phyloP scores from a whole-genome alignment of 495 filamentous ascomycete species.

The Acidiella bohemica region DNA sequence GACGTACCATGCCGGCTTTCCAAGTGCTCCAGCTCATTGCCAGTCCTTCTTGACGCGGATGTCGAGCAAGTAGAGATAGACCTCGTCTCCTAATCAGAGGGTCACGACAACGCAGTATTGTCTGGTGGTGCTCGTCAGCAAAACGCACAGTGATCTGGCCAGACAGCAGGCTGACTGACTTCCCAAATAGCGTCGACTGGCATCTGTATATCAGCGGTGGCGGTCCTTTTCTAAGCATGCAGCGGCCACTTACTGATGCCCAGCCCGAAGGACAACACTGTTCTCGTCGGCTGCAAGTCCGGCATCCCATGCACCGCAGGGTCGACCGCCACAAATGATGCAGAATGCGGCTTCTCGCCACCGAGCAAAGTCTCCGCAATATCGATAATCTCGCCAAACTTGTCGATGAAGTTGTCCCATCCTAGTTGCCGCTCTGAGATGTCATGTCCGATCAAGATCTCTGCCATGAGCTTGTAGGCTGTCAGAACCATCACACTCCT shows the following conservation, averaged over 20 bases:
- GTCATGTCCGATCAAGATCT: conserved; percentile 9
- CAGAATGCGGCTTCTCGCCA: conserved; percentile 2
- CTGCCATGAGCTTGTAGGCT: conserved; percentile 9
- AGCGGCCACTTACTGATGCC: too few species aligned
- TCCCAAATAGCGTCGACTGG: too few species aligned
- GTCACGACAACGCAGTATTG: conserved; percentile 6
- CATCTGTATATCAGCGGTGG: too few species aligned
- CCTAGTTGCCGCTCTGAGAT: conserved; percentile 8
- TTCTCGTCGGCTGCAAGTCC: too few species aligned
- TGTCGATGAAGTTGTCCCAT: conserved; percentile 8
- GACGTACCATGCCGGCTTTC: conserved; percentile 12
- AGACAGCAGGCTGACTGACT: too few species aligned
- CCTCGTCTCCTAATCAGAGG: conserved; percentile 6
- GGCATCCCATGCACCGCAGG: too few species aligned
- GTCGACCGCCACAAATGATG: too few species aligned
- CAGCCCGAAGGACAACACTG: conserved; percentile 10
- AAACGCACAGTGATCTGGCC: too few species aligned
- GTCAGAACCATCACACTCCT: conserved; percentile 13
- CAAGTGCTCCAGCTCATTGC: conserved; percentile 13
- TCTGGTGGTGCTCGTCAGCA: conserved; percentile 10
- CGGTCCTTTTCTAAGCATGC: too few species aligned
- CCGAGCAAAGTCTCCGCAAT: conserved; percentile 7
- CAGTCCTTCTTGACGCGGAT: conserved; percentile 12
- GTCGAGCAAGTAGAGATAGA: conserved; percentile 9
- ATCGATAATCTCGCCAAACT: conserved; percentile 9